Evolutionary conservation across 176 grass and related monocot species (phyloP), one percentile per base, ranked within the genome.

Genomic region (Rhynchospora pubera): DNA sequence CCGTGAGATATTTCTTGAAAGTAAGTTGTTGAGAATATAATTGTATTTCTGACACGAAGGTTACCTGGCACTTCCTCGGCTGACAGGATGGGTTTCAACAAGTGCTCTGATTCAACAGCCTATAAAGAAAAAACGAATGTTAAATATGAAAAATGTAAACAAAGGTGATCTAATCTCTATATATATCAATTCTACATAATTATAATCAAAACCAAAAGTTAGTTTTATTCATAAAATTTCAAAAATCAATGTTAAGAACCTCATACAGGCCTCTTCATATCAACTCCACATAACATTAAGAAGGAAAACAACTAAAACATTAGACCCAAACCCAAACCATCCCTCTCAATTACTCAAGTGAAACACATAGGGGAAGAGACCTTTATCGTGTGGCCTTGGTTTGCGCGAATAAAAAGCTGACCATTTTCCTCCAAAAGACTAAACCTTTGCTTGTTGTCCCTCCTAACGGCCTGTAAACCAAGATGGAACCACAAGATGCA

Each of bases 31-130:
- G 2, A 44, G 76, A 73, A 7, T 6, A 63, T n/a, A 63, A 12
- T 59, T 62, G 48, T 32, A 45, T 71, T 57, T 58, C 76, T 85
- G 7, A 48, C 62, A 48, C 62, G 3, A 22, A 74, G 42, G 15
- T 85, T 80, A 89, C 94, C 87, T 88, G 88, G 34, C 48, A 90
- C 83, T 88, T 94, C 92, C 82, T 97, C 90, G 65, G 90, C 81
- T 51, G 94, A 97, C 15, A 94, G 52, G 71, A 97, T 97, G 30
- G 92, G 90, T 66, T 92, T 97, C 83, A 94, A 84, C 67, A 97
- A 87, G 66, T 86, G 92, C 87, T 97, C 94, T 48, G 92, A 91
- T 64, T 83, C 86, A 79, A 97, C 89, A 63, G 81, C 87, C 94
- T 97, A 77, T 32, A 83, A 61, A 78, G 28, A 82, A 39, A 62